Base-by-base conservation (phyloP, 2,329 filamentous ascomycete genomes). In the Microthyrium microscopicum region DNA sequence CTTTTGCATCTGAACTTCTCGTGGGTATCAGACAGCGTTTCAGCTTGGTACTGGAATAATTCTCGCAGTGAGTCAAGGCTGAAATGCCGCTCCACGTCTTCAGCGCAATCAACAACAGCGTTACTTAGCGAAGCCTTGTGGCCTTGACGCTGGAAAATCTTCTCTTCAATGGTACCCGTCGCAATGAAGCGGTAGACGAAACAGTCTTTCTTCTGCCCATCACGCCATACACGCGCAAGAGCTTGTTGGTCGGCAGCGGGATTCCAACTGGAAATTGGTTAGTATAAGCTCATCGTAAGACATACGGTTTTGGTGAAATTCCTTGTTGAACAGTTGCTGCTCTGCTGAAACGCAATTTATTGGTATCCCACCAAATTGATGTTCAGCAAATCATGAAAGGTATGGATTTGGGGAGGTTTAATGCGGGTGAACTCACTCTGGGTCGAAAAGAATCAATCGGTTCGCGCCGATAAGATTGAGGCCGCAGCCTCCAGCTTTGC, bases 161-260 rank as follows among this genome's bases (percentile, higher is more conserved):
- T 98, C 56, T 98, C 89, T 51, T 98, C 89, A 40, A 98, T 98
- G 0, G 85, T 94, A 4, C 89, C 89, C 0, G 91, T 95, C 0
- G 85, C 81, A 46, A 98, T 98, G 59, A 98, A 98, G n/a, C 89
- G 80, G 55, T 98, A 98, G 12, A 98, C 89, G 47, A 98, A 98
- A 50, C 89, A 98, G 49, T 98, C 89, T 52, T 98, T 98, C 66
- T 91, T 95, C 56, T 98, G 89, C 0, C 89, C 89, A 47, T 98
- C 89, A 64, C 89, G 81, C 89, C 89, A 98, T 15, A 98, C 89
- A 62, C 89, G 80, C 22, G 89, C 89, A 20, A 98, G 68, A 4
- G 89, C 89, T 58, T 98, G 89, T 54, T 98, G 89, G 49, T 98
- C 89, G 1, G 89, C 85, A 3, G 89, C 89, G 1, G 89, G 89